Conservation (phyloP, 768 basidiomycete genomes). For the Cyclocybe aegerita region DNA sequence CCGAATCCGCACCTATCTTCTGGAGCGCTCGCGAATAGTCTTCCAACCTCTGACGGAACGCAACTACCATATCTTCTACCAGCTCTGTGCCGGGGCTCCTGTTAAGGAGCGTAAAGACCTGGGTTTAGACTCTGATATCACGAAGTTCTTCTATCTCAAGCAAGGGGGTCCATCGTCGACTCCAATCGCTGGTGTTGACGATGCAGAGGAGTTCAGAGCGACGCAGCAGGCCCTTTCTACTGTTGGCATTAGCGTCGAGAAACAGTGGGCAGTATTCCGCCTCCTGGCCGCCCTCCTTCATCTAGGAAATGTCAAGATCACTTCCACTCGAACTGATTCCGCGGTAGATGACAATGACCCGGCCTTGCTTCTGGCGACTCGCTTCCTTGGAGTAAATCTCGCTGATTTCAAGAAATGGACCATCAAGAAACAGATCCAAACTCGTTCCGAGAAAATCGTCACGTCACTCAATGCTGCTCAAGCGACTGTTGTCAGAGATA, state of each 20-base stretch:
- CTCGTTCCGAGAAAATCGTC: slow-evolving; percentile 94
- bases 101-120: slow-evolving; percentile 94
- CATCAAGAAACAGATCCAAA: slow-evolving; percentile 94
- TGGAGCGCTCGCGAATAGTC: slow-evolving; percentile 96
- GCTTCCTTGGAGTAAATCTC: slow-evolving; percentile 86
- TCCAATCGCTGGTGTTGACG: slow-evolving; percentile 91
- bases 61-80: slow-evolving; percentile 99
- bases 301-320: slow-evolving; percentile 96
- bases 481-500: slow-evolving; percentile 92
- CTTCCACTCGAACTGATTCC: slow-evolving; percentile 78
- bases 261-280: slow-evolving; percentile 97
- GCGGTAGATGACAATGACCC: slow-evolving; percentile 81
- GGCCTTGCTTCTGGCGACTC: slow-evolving; percentile 76
- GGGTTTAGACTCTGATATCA: slow-evolving; percentile 81
- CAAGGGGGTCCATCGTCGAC: slow-evolving; percentile 90
- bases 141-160: slow-evolving; percentile 88
- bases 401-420: slow-evolving; percentile 99
- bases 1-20: slow-evolving; percentile 95
- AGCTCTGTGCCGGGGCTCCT: slow-evolving; percentile 95
- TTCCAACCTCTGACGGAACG: slow-evolving; percentile 97
- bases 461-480: slow-evolving; percentile 83
- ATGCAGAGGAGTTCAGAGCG: slow-evolving; percentile 89
- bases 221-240: slow-evolving; percentile 96
- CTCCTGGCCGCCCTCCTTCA: slow-evolving; percentile 91
- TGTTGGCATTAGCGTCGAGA: slow-evolving; percentile 96